Conservation (phyloP, 805 yeast genomes). For the Schizosaccharomyces octosporus region DNA sequence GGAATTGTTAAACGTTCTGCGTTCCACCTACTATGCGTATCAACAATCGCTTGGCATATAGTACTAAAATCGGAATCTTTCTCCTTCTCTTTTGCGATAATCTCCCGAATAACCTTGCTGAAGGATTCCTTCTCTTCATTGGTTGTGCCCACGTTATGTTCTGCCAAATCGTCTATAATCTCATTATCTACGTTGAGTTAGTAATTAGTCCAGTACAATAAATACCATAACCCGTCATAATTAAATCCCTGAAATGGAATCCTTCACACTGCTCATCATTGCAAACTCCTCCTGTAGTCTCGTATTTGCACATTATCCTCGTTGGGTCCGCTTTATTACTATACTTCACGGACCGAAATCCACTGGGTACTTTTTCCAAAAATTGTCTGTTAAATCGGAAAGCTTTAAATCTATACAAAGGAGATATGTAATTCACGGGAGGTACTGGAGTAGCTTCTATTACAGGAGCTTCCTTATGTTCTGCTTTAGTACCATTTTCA, state of each 20-base stretch:
- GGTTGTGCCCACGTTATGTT: not conserved
- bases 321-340: conserved; percentile 2
- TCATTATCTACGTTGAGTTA: not conserved
- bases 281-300: conserved; percentile 2
- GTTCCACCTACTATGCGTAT: not conserved
- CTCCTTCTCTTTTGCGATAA: not conserved
- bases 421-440: not conserved
- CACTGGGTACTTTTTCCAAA: not conserved
- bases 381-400: not conserved
- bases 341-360: not conserved
- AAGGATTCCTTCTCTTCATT: not conserved
- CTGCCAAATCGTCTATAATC: not conserved
- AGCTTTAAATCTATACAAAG: not conserved
- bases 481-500: too few species aligned
- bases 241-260: not conserved
- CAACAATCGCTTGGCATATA: not conserved
- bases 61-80: not conserved
- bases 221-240: not conserved
- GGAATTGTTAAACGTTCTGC: not conserved
- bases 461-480: too few species aligned
- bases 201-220: not conserved
- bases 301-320: not conserved
- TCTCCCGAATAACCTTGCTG: not conserved
- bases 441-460: not conserved
- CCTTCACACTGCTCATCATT: not conserved